These are phyloP conservation scores for Acanthamoeba castellanii DNA, from an alignment of 208 protist species.

Conservation along the genomic window DNA sequence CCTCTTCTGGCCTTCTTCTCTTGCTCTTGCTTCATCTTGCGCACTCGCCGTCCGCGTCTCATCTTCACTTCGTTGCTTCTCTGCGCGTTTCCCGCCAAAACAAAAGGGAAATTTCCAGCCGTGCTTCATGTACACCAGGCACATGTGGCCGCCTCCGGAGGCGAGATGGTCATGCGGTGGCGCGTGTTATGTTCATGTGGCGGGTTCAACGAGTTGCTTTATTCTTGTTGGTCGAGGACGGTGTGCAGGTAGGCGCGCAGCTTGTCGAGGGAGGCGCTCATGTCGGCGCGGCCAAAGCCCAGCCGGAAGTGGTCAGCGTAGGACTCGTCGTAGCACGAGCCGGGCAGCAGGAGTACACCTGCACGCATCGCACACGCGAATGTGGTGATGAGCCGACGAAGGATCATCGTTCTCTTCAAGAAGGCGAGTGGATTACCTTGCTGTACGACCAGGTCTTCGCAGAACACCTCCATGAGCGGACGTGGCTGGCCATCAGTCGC, in stretches of 20 bases:
- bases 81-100: neutral
- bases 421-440: neutral
- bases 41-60: neutral
- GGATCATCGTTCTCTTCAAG: neutral
- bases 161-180: too few relatives aligned
- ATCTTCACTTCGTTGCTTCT: neutral
- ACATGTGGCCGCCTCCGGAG: too few relatives aligned
- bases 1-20: neutral
- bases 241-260: constrained; percentile 13
- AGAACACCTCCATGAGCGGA: constrained; percentile 51
- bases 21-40: neutral
- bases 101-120: neutral
- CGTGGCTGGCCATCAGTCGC: neutral
- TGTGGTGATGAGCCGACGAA: too few relatives aligned
- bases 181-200: too few relatives aligned
- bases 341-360: constrained; percentile 65
- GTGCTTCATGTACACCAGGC: too few relatives aligned
- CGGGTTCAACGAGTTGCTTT: too few relatives aligned
- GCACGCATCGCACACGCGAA: neutral
- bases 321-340: constrained; percentile 48
- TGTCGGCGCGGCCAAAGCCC: constrained; percentile 63
- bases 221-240: neutral
- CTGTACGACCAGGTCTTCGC: constrained; percentile 46
- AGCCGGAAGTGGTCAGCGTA: constrained; percentile 60
- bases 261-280: constrained; percentile 51